These are phyloP conservation scores for Cercospora brassicicola DNA, from an alignment of 2,329 filamentous ascomycete genomes.

Conservation along the genomic window DNA sequence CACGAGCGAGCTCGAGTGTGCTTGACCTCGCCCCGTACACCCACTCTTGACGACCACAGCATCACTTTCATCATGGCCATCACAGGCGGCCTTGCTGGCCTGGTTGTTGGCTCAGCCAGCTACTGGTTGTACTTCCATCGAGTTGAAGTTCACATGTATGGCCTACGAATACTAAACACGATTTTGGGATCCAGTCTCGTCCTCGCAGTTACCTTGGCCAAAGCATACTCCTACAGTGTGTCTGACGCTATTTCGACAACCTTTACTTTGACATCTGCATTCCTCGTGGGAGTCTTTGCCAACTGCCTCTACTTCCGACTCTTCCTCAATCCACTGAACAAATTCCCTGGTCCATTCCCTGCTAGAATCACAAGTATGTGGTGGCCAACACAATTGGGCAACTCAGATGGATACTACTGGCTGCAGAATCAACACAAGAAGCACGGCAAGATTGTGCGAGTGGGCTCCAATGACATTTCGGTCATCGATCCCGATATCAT, in stretches of 20 bases:
- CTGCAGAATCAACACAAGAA: slow-evolving; percentile 38
- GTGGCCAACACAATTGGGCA: slow-evolving; percentile 31
- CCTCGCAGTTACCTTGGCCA: slow-evolving; percentile 21
- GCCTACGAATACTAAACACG: slow-evolving; percentile 26
- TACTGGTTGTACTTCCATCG: slow-evolving; percentile 32
- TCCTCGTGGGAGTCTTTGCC: slow-evolving; percentile 30
- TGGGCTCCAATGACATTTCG: slow-evolving; percentile 42
- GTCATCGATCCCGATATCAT: slow-evolving; percentile 42
- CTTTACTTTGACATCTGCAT: slow-evolving; percentile 15
- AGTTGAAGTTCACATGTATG: slow-evolving; percentile 35
- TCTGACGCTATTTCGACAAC: slow-evolving; percentile 20
- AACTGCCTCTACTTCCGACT: slow-evolving; percentile 43
- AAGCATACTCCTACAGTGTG: slow-evolving; percentile 21
- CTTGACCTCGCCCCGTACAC: background rate
- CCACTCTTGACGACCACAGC: background rate
- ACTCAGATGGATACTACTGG: slow-evolving; percentile 37
- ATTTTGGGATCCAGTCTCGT: slow-evolving; percentile 27
- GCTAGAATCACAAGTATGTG: slow-evolving; percentile 41
- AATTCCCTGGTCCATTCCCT: slow-evolving; percentile 39
- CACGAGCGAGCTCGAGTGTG: background rate
- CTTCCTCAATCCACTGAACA: slow-evolving; percentile 40
- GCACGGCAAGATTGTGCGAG: slow-evolving; percentile 41
- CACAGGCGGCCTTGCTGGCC: background rate
- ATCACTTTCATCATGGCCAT: slow-evolving; percentile 6
- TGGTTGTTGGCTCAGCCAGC: slow-evolving; percentile 20